phyloP scores from a whole-genome alignment of 495 filamentous ascomycete species.

The Penicillium roqueforti region DNA sequence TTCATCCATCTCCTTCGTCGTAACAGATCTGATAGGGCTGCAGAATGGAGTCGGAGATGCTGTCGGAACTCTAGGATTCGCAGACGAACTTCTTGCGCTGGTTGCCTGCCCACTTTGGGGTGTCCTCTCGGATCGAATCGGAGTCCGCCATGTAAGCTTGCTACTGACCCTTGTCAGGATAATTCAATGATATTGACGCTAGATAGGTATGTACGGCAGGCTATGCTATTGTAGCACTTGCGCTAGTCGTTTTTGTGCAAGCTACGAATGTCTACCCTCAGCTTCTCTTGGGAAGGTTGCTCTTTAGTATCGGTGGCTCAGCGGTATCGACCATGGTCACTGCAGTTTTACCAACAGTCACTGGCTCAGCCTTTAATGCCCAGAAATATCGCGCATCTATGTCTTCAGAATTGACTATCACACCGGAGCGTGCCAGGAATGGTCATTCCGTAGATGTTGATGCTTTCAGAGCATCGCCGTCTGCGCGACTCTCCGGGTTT shows the following conservation, averaged over 20 bases:
- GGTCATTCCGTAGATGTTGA: conserved; percentile 11
- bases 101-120: conserved; percentile 92
- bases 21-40: conserved; percentile 82
- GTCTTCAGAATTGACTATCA: conserved; percentile 61
- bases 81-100: conserved; percentile 87
- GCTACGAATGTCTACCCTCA: conserved; percentile 85
- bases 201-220: conserved; percentile 69
- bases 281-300: conserved; percentile 74
- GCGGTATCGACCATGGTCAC: conserved; percentile 98
- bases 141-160: conserved; percentile 61
- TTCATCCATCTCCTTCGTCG: conserved; percentile 86
- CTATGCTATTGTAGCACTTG: conserved; percentile 71
- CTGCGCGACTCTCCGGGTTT: conserved; percentile 72
- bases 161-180: not conserved
- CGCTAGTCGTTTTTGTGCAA: conserved; percentile 78
- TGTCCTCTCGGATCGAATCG: conserved; percentile 80
- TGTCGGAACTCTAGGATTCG: conserved; percentile 92
- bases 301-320: conserved; percentile 87
- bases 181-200: not conserved
- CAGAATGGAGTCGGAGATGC: conserved; percentile 76
- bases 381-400: conserved; percentile 40
- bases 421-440: conserved; percentile 47
- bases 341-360: conserved; percentile 84
- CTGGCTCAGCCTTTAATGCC: conserved; percentile 36
- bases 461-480: conserved; percentile 28